These are phyloP conservation scores for Omphalotus guepiniiformis DNA, from an alignment of 768 basidiomycete species.

Conservation along the genomic window DNA sequence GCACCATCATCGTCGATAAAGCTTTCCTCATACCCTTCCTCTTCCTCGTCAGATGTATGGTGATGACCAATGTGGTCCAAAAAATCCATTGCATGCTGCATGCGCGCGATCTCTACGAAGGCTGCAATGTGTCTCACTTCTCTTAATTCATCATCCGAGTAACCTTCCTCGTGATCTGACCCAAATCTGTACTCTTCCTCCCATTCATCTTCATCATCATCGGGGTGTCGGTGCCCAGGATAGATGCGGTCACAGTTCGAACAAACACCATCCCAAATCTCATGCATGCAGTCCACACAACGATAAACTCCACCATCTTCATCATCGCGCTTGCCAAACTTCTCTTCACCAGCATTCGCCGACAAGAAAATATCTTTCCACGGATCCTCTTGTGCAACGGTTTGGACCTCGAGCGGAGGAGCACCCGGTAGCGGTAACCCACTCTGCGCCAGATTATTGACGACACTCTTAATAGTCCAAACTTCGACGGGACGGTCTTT, in stretches of 20 bases:
- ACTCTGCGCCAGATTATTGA: slow-evolving; percentile 47
- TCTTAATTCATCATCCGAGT: slow-evolving; percentile 31
- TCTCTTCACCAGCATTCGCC: slow-evolving; percentile 19
- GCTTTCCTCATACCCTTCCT: slow-evolving; percentile 46
- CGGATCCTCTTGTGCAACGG: slow-evolving; percentile 37
- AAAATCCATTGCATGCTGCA: slow-evolving; percentile 27
- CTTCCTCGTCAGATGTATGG: slow-evolving; percentile 22
- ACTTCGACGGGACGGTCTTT: slow-evolving; percentile 63
- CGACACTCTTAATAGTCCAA: slow-evolving; percentile 68
- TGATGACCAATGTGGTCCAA: slow-evolving; percentile 17
- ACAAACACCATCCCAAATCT: slow-evolving; percentile 70
- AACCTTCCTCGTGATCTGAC: slow-evolving; percentile 6
- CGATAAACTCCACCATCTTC: slow-evolving; percentile 78
- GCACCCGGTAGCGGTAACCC: slow-evolving; percentile 37
- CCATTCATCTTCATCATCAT: slow-evolving; percentile 27
- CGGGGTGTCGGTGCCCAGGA: slow-evolving; percentile 37
- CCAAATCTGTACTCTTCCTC: slow-evolving; percentile 23
- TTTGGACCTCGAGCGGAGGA: slow-evolving; percentile 18
- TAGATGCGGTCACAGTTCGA: slow-evolving; percentile 58
- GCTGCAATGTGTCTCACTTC: slow-evolving; percentile 21
- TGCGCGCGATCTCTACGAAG: slow-evolving; percentile 15
- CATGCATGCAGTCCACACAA: slow-evolving; percentile 73
- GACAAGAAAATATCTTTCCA: slow-evolving; percentile 62
- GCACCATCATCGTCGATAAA: slow-evolving; percentile 47
- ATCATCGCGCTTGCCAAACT: slow-evolving; percentile 62